Conservation (phyloP, 202 grass and related monocot species). For the Eragrostis tef region DNA sequence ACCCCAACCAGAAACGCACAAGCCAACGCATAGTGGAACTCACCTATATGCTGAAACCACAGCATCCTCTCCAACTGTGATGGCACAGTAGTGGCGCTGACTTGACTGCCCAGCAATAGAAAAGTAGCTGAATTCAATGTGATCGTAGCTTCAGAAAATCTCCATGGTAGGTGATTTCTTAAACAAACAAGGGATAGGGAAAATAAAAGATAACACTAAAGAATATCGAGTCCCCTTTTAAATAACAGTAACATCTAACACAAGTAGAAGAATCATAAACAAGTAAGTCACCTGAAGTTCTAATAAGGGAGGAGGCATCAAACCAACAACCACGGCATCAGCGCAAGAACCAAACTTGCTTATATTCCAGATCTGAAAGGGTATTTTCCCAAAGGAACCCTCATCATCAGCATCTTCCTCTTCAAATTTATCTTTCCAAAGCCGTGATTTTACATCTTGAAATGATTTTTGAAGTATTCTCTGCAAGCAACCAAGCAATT, state of each 20-base stretch:
- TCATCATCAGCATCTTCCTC: conserved; percentile 57
- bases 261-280: neutral
- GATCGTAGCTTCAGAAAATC: conserved; percentile 66
- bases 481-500: conserved; percentile 46
- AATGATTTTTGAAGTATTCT: conserved; percentile 76
- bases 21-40: conserved; percentile 19
- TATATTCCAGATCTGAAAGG: conserved; percentile 89
- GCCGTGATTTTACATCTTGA: conserved; percentile 55
- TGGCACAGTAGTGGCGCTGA: conserved; percentile 83
- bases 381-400: conserved; percentile 64
- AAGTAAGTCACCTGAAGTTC: conserved; percentile 77
- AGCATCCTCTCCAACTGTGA: conserved; percentile 87
- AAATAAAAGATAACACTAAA: conserved; percentile 16
- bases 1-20: conserved; percentile 24
- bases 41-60: conserved; percentile 95
- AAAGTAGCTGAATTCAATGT: conserved; percentile 87
- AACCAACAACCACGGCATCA: conserved; percentile 81
- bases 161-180: conserved; percentile 49
- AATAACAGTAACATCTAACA: conserved; percentile 28
- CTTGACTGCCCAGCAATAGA: conserved; percentile 92
- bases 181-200: neutral
- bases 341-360: conserved; percentile 81
- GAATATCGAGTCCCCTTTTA: neutral
- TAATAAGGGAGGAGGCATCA: conserved; percentile 91
- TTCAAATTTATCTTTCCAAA: conserved; percentile 73